Evolutionary conservation across 768 basidiomycete species (phyloP), one percentile per base, ranked within the genome.

Genomic region (Psilocybe subaeruginosa): DNA sequence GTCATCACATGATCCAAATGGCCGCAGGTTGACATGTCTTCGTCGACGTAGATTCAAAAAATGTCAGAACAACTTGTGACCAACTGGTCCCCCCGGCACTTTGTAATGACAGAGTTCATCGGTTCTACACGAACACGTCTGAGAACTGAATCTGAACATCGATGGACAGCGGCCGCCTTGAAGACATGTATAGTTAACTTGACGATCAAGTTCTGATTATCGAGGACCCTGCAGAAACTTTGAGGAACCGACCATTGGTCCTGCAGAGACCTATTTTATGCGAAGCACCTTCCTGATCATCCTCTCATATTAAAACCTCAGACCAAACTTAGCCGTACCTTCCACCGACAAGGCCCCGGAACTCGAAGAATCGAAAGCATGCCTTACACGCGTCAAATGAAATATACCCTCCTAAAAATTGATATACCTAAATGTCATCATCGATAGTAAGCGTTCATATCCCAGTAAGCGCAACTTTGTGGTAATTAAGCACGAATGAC

Each of bases 321-420:
- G n/a, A 8, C 11, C 11, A 43, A 43, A 16, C 41, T 16, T 43
- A 43, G 41, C 41, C 4, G 41, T 12, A 43, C 41, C 11, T 33
- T 23, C 49, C 49, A n/a, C 23, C 52, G 47, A 59, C 53, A 59
- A 39, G 14, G 39, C 9, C 41, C 55, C 54, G 55, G 50, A 37
- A 14, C 14, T 11, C 52, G 41, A 46, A 61, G 35, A 37, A 35
- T 49, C 47, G 17, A 19, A 29, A 52, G 33, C 64, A 48, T 65
- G 64, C 62, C 59, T 60, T 62, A 59, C 64, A 65, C 64, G 57
- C 54, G 61, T 56, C 45, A 39, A 48, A 56, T 23, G 30, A 45
- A n/a, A n/a, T 33, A 49, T 30, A 43, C 7, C 30, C n/a, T 17
- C 33, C 17, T 30, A 54, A n/a, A n/a, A 29, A 12, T 30, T n/a